Base-by-base conservation (phyloP, 768 basidiomycete species). In the Leccinum longicurvipes region DNA sequence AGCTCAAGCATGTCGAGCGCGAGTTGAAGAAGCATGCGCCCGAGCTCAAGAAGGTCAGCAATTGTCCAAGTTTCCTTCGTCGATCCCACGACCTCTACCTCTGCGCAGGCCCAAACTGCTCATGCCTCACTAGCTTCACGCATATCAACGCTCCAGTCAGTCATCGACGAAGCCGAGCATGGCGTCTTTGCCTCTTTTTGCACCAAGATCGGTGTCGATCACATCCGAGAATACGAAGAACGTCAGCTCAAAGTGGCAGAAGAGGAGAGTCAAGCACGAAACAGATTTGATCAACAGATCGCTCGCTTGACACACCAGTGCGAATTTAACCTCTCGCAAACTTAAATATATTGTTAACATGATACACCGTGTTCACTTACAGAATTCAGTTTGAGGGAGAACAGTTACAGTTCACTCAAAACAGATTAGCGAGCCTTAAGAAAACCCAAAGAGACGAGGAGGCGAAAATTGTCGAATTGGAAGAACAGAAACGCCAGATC, bases 221-320 rank as follows among this genome's bases (percentile, higher is more conserved):
- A 86, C 71, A 93, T 99, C 59, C 84, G 95, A 25, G 92, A 95
- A 62, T 99, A 95, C 67, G 96, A 98, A 72, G 89, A 93, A 67
- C 84, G 89, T 21, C 93, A 96, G 65, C 76, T 98, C 28, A 90
- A 87, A 69, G 82, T 91, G 23, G 92, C 91, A 0, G 87, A 93
- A 70, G 90, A 91, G 63, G 93, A 93, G 70, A 90, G 83, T 65
- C 91, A 90, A 62, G 90, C 89, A 8, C 76, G 91, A 55, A 73
- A 94, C 60, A 81, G 87, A 47, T 96, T 84, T 61, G 87, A 93
- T 60, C 89, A 86, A 5, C 93, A 95, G 68, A 89, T 95, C 56
- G 87, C 89, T 0, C 80, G 95, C 9, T 74, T 98, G 54, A 84
- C 81, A 2, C 91, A 95, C 72, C 89, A 92, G 94, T 93, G 68